phyloP scores from a whole-genome alignment of 148 eudicot species.

The Spergularia marina region DNA sequence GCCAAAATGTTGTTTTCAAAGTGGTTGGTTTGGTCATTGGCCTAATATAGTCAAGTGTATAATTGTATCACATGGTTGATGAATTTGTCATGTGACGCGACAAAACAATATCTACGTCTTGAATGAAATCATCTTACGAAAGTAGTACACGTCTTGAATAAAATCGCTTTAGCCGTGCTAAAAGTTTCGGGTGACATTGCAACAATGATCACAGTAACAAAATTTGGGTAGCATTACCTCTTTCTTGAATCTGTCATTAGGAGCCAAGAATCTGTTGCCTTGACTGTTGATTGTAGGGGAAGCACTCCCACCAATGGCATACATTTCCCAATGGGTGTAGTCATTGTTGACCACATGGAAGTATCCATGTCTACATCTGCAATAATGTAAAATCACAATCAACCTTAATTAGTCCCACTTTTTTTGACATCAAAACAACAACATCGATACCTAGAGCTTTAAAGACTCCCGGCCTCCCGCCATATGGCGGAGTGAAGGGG shows the following conservation, averaged over 20 bases:
- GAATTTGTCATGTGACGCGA: neutral
- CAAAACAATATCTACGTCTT: too few relatives aligned
- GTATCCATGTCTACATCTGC: slow-evolving; percentile 77
- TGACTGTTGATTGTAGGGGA: slow-evolving; percentile 72
- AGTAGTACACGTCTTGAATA: too few relatives aligned
- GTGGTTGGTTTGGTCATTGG: slow-evolving; percentile 9
- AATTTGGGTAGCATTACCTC: slow-evolving; percentile 35
- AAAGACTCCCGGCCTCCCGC: neutral
- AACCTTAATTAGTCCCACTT: slow-evolving; percentile 16
- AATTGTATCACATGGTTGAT: neutral
- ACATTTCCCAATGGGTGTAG: slow-evolving; percentile 88
- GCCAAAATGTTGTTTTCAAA: slow-evolving; percentile 1
- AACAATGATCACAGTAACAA: neutral
- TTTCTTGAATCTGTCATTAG: slow-evolving; percentile 45
- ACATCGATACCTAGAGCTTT: too few relatives aligned
- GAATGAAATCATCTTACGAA: too few relatives aligned
- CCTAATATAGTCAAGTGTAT: slow-evolving; percentile 1
- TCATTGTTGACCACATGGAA: slow-evolving; percentile 84
- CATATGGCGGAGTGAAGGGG: neutral
- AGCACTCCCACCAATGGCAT: slow-evolving; percentile 82
- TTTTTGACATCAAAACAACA: slow-evolving; percentile 9
- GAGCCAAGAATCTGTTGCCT: slow-evolving; percentile 71
- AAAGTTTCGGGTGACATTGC: too few relatives aligned
- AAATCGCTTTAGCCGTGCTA: too few relatives aligned
- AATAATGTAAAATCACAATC: slow-evolving; percentile 18